Percentiles rank a stretch among this genome's conserved stretches.
phyloP scores from a whole-genome alignment of 2,329 filamentous ascomycete species.

The Amauroascus verrucosus region DNA sequence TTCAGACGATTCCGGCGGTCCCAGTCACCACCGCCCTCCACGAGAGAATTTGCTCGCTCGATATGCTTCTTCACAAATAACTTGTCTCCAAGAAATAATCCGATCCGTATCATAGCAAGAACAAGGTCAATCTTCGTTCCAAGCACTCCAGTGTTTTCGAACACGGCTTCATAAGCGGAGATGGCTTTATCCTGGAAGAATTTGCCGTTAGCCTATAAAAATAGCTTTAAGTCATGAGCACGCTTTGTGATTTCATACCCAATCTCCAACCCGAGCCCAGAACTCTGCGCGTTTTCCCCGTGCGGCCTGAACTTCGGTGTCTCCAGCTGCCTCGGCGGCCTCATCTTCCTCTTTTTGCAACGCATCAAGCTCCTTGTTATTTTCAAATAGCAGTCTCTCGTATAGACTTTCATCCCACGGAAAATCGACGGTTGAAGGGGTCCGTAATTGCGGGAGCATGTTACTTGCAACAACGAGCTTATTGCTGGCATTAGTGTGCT shows the following conservation, averaged over 20 bases:
- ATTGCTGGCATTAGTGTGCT: conserved; percentile 37
- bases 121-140: conserved; percentile 96
- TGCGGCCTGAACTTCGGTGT: conserved; percentile 87
- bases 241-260: conserved; percentile 48
- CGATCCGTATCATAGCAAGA: conserved; percentile 89
- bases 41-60: conserved; percentile 76
- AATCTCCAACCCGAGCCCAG: conserved; percentile 90
- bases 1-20: conserved; percentile 96
- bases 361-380: conserved; percentile 64
- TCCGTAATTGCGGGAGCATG: conserved; percentile 63
- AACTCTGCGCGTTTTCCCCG: conserved; percentile 93
- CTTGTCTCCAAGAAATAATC: conserved; percentile 92
- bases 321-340: conserved; percentile 87
- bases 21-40: conserved; percentile 96
- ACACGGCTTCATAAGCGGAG: conserved; percentile 79
- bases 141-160: conserved; percentile 94
- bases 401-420: conserved; percentile 90
- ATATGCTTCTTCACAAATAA: conserved; percentile 86
- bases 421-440: conserved; percentile 55
- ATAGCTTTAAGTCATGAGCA: conserved; percentile 8
- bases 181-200: conserved; percentile 77
- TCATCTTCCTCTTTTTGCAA: conserved; percentile 85
- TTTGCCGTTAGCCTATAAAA: conserved; percentile 10
- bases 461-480: conserved; percentile 52
- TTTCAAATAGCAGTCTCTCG: conserved; percentile 62